phyloP scores from a whole-genome alignment of 176 grass and related monocot species.

The Triticum timopheevii region DNA sequence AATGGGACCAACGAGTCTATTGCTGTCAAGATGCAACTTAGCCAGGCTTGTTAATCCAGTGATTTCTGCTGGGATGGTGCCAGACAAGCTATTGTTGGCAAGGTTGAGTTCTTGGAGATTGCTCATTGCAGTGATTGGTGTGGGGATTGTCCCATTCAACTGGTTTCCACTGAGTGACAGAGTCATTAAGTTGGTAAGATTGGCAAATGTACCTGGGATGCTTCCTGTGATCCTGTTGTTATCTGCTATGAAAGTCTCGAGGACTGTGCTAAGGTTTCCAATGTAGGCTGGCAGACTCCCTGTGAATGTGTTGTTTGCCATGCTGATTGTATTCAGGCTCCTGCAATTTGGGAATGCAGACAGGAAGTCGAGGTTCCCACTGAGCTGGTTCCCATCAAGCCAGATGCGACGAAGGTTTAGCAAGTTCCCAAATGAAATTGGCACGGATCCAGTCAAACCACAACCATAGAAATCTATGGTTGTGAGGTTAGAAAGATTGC shows the following conservation, averaged over 20 bases:
- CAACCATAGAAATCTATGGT: constrained; percentile 3
- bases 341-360: constrained; percentile 26
- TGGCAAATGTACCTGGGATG: constrained; percentile 32
- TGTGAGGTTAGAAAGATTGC: constrained; percentile 19
- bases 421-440: constrained; percentile 31
- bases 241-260: neutral
- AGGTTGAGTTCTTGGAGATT: constrained; percentile 42
- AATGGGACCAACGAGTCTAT: constrained; percentile 25
- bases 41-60: constrained; percentile 21
- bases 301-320: constrained; percentile 7
- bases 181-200: constrained; percentile 21
- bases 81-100: constrained; percentile 31
- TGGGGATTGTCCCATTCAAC: constrained; percentile 33
- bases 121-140: neutral
- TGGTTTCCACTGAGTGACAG: constrained; percentile 38
- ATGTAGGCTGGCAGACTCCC: constrained; percentile 24
- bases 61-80: neutral
- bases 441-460: constrained; percentile 34
- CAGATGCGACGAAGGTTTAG: neutral
- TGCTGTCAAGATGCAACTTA: constrained; percentile 25
- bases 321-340: neutral
- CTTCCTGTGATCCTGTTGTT: constrained; percentile 22
- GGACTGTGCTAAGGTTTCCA: constrained; percentile 12
- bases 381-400: constrained; percentile 24
- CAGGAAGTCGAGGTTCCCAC: constrained; percentile 37